Evolutionary conservation across 1,139 yeast genomes (phyloP).

Genomic region (Yamadazyma diddensiae): DNA sequence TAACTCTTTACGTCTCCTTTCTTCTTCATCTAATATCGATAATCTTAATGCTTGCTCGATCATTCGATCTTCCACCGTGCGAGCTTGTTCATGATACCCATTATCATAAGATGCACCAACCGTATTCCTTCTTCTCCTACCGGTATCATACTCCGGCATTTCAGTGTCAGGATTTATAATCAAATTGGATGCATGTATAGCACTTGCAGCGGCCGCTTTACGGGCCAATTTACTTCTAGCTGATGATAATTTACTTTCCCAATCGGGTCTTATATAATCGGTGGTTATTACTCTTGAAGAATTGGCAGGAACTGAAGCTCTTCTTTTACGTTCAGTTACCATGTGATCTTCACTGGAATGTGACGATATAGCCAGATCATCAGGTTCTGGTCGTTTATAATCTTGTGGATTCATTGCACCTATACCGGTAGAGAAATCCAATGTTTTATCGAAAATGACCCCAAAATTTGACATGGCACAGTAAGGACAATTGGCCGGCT

Average conservation of each 20-base stretch:
- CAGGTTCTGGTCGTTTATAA: conserved; percentile 16
- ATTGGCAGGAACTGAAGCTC: conserved; percentile 54
- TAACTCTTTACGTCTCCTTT: conserved; percentile 36
- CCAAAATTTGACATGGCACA: conserved; percentile 90
- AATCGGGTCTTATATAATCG: conserved; percentile 85
- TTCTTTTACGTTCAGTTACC: conserved; percentile 18
- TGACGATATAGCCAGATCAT: conserved; percentile 6
- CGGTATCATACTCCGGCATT: conserved; percentile 16
- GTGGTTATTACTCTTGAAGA: conserved; percentile 70
- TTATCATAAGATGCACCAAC: conserved; percentile 5
- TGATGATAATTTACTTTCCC: conserved; percentile 71
- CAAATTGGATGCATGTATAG: conserved; percentile 81
- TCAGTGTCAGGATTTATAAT: conserved; percentile 33
- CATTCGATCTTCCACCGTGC: conserved; percentile 68
- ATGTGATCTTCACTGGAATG: conserved; percentile 8
- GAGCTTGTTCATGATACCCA: conserved; percentile 12
- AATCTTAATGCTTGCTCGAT: conserved; percentile 78
- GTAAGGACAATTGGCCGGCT: conserved; percentile 89
- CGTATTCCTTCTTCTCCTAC: conserved; percentile 18
- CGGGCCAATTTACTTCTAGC: conserved; percentile 81
- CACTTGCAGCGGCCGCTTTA: conserved; percentile 90
- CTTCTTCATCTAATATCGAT: conserved; percentile 68
- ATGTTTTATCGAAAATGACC: conserved; percentile 69
- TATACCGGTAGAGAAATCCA: conserved; percentile 52
- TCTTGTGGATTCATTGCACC: conserved; percentile 42